Base-by-base conservation (phyloP, 345 rosid species). In the Eucalyptus dawsonii region DNA sequence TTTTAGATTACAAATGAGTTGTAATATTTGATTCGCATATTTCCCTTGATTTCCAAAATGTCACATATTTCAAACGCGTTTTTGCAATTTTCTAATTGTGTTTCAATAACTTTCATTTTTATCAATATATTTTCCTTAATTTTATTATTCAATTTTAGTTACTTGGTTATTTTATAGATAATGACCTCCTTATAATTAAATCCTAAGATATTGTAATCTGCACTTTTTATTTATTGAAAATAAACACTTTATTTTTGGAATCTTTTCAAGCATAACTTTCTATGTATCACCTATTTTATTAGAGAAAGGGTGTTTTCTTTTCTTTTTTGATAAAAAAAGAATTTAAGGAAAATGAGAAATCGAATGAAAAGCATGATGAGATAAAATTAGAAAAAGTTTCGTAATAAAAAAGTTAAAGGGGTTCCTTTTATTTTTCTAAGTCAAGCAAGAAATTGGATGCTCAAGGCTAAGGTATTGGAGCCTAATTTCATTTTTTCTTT, bases 11-110 rank as follows among this genome's bases (percentile, higher is more conserved):
- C 1, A 15, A 50, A 50, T 50, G 3, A 1, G 0, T 15, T 50
- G 1, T 0, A 50, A 50, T 50, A 50, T 15, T 15, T 50, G 19
- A 50, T 50, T 50, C 0, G 6, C 1, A 0, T 1, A 7, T 50
- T 50, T 50, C 0, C 0, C 3, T 50, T 50, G 0, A 50, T 50
- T 50, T 50, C 0, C 1, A 3, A 50, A 1, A 50, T 3, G 19
- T 50, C 19, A 50, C 0, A 5, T 0, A 50, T 50, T 50, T 50
- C 3, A 2, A 0, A 50, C 1, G 7, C 7, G 7, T 15, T 50
- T 50, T 50, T 2, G 17, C 0, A 50, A 50, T 14, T 50, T 50
- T 50, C 1, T 50, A 50, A 0, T 50, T 50, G 3, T 50, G 19
- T 50, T 50, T 50, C 6, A 0, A 50, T 50, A 50, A 50, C 19